Evolutionary conservation across 1,284 basidiomycete species (phyloP).

Genomic region (Trametes polyzona): DNA sequence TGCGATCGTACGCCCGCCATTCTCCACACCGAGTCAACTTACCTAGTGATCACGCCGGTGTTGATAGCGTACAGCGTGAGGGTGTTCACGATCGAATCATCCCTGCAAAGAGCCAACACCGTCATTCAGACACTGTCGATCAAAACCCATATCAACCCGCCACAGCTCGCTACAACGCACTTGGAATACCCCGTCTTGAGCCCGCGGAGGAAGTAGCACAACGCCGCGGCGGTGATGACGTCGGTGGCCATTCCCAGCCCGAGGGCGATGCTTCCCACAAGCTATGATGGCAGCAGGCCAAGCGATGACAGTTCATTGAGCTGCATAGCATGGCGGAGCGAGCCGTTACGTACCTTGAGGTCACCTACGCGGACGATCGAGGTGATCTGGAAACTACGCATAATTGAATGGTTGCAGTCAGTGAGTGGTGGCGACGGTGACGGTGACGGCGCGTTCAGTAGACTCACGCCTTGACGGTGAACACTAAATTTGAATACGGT

Average conservation of each 20-base stretch:
- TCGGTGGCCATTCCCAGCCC: slow-evolving; percentile 51
- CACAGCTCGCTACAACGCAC: slow-evolving; percentile 33
- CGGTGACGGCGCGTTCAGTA: neutral
- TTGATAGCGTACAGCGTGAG: slow-evolving; percentile 60
- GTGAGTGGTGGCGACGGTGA: neutral
- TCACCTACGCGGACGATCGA: slow-evolving; percentile 14
- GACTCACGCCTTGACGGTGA: slow-evolving; percentile 23
- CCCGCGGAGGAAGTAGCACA: slow-evolving; percentile 56
- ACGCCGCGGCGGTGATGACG: slow-evolving; percentile 49
- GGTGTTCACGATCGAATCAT: slow-evolving; percentile 60
- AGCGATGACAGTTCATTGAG: neutral
- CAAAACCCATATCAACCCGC: neutral
- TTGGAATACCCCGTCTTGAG: slow-evolving; percentile 51
- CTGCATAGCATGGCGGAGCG: neutral
- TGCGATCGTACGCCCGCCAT: neutral
- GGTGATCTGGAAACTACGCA: slow-evolving; percentile 16
- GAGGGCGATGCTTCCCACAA: slow-evolving; percentile 47
- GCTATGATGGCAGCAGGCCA: slow-evolving; percentile 37
- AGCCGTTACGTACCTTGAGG: slow-evolving; percentile 13
- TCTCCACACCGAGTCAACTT: slow-evolving; percentile 10
- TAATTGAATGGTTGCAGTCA: too few species aligned
- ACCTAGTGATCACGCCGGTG: slow-evolving; percentile 67
- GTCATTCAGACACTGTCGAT: neutral
- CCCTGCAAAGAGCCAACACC: slow-evolving; percentile 39
- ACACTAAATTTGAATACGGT: slow-evolving; percentile 8